Evolutionary conservation across 2,329 filamentous ascomycete species (phyloP).

Genomic region (Colletotrichum higginsianum): DNA sequence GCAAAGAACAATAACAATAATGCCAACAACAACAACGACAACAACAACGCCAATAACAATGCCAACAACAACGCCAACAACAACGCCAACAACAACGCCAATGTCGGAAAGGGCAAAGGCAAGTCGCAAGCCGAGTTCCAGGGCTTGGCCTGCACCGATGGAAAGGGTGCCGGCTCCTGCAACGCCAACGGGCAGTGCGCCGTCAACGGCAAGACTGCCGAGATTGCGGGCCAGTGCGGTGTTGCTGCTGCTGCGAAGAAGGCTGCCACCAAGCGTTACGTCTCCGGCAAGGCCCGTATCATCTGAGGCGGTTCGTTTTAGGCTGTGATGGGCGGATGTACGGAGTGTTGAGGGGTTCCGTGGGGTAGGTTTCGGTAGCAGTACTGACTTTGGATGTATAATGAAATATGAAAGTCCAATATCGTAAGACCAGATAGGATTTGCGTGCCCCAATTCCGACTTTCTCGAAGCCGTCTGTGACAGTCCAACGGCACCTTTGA

Average conservation of each 20-base stretch:
- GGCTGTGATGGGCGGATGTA: neutral
- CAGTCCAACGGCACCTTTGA: no score
- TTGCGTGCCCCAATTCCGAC: no score
- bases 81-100: slow-evolving; percentile 7
- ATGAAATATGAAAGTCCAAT: neutral
- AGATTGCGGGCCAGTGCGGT: slow-evolving; percentile 37
- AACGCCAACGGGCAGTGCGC: slow-evolving; percentile 29
- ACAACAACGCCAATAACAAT: slow-evolving; percentile 1
- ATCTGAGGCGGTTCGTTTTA: neutral
- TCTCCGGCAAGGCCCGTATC: neutral
- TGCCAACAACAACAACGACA: slow-evolving; percentile 5
- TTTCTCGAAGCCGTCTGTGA: no score
- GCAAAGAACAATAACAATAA: slow-evolving; percentile 10
- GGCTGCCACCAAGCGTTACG: slow-evolving; percentile 18
- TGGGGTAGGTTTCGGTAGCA: neutral
- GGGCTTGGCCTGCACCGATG: slow-evolving; percentile 35
- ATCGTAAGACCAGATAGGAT: no score
- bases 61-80: slow-evolving; percentile 1
- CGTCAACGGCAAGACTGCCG: slow-evolving; percentile 37
- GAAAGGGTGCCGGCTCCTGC: slow-evolving; percentile 37
- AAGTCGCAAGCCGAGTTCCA: slow-evolving; percentile 29
- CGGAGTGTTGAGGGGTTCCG: neutral
- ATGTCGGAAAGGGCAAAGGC: slow-evolving; percentile 21
- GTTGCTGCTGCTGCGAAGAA: slow-evolving; percentile 25
- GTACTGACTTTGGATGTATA: neutral